Base-by-base conservation (phyloP, 2,329 filamentous ascomycete species). In the Diaporthe helianthi region DNA sequence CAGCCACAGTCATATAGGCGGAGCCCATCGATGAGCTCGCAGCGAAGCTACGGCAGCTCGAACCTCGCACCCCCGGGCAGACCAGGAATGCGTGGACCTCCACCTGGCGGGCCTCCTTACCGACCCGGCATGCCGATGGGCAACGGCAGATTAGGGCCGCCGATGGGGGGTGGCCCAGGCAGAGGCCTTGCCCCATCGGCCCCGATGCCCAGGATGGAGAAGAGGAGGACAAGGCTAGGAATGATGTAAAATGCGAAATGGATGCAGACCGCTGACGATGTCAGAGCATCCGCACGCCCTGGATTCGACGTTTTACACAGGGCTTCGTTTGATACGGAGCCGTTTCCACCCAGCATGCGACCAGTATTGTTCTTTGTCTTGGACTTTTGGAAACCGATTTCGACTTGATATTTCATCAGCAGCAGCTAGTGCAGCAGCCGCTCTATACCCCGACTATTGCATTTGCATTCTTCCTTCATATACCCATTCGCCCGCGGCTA, bases 201-300 rank as follows among this genome's bases (percentile, higher is more conserved):
- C 68, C 75, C 75, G 12, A 80, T 80, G 74, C 83, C 85, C 61
- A 81, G 80, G 72, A 87, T 89, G 86, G 87, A 89, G 80, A 89
- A 89, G 81, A 83, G 87, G 73, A 88, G 86, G 82, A 89, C 87
- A 70, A 82, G 87, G 71, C 76, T 89, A 65, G 86, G 87, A 69
- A 87, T 87, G 83, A 86, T 88, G 81, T 83, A 76, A 80, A 44
- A 10, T 5, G 10, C n/a, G 15, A 31, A 41, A 12, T 36, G n/a
- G 31, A 22, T 10, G 8, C 19, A 67, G 13, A 29, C 9, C 17
- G 41, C 24, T n/a, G 12, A 15, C 64, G 1, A 58, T 58, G 9
- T 41, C 5, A 13, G 52, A 22, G n/a, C 9, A 22, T 12, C 64
- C 36, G n/a, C 44, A 29, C 51, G 52, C 64, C 52, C 19, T 55